phyloP scores from a whole-genome alignment of 495 filamentous ascomycete species.

The Tuber calosporum region DNA sequence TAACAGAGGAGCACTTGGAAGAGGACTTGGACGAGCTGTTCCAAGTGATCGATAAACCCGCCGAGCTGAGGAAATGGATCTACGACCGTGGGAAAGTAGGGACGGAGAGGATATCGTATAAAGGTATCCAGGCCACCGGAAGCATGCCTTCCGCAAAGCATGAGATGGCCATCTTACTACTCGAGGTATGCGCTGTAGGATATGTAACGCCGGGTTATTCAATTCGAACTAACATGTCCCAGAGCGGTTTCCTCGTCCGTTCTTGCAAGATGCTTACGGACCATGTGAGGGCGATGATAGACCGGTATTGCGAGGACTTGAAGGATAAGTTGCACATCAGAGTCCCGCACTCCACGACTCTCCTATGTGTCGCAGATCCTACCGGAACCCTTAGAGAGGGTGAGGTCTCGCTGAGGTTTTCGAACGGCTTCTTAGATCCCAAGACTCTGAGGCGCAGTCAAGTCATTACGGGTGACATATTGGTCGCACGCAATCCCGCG shows the following conservation, averaged over 20 bases:
- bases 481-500: constrained; percentile 80
- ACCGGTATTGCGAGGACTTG: constrained; percentile 51
- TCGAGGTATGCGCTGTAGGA: constrained; percentile 20
- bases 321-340: constrained; percentile 62
- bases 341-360: constrained; percentile 66
- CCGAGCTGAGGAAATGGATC: constrained; percentile 54
- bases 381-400: constrained; percentile 60
- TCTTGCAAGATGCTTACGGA: constrained; percentile 55
- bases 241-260: constrained; percentile 60
- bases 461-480: constrained; percentile 53
- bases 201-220: background rate
- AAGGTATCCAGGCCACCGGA: constrained; percentile 41
- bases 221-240: constrained; percentile 11
- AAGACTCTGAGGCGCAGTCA: constrained; percentile 46
- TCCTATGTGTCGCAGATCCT: constrained; percentile 77
- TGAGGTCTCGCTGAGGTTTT: constrained; percentile 77
- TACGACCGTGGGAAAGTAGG: constrained; percentile 41
- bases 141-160: constrained; percentile 9
- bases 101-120: constrained; percentile 41
- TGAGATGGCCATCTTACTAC: constrained; percentile 42
- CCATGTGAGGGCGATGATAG: constrained; percentile 51
- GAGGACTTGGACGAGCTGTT: constrained; percentile 56
- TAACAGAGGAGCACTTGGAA: constrained; percentile 55
- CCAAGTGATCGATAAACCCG: constrained; percentile 49
- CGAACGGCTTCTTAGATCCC: constrained; percentile 56